Percentiles rank a stretch among this genome's conserved stretches.
Evolutionary conservation across 2,329 filamentous ascomycete genomes (phyloP).

Genomic region (Trichoderma polysporum): DNA sequence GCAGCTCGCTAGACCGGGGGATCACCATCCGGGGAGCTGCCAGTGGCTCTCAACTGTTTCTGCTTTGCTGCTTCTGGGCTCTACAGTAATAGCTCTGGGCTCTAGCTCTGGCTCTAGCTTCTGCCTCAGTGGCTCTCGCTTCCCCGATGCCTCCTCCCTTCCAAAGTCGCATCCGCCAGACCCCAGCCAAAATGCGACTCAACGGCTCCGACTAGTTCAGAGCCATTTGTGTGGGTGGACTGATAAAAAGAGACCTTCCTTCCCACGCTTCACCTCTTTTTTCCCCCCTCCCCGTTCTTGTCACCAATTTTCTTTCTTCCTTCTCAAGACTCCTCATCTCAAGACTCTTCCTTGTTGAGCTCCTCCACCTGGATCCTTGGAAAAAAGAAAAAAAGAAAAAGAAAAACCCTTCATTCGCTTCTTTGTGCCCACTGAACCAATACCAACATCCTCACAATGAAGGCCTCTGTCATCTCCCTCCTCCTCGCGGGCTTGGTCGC

Average conservation of each 20-base stretch:
- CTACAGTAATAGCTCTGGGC: too few relatives aligned
- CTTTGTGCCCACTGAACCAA: background rate
- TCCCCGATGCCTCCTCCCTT: constrained; percentile 1
- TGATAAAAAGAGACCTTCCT: constrained; percentile 17
- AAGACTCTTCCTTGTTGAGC: background rate
- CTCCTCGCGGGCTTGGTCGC: constrained; percentile 38
- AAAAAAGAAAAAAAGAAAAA: too few relatives aligned
- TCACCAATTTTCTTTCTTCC: background rate
- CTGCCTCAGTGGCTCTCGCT: background rate
- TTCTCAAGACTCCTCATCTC: background rate
- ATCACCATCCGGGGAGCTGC: background rate
- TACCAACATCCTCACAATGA: constrained; percentile 38
- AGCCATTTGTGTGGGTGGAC: background rate
- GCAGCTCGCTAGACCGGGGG: background rate
- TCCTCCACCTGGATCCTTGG: background rate
- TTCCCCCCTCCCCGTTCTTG: background rate
- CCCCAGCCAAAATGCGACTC: background rate
- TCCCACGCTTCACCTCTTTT: background rate
- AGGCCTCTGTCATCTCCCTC: constrained; percentile 37
- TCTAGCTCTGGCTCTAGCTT: too few relatives aligned
- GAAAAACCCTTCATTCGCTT: background rate
- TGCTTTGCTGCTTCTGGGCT: too few relatives aligned
- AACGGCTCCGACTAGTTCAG: background rate
- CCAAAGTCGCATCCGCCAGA: background rate
- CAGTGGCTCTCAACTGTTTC: background rate